A percentile compares a stretch with the other conserved stretches of the same genome.
Conservation (phyloP, 2,329 filamentous ascomycete genomes). For the Tetracladium maxilliforme region DNA sequence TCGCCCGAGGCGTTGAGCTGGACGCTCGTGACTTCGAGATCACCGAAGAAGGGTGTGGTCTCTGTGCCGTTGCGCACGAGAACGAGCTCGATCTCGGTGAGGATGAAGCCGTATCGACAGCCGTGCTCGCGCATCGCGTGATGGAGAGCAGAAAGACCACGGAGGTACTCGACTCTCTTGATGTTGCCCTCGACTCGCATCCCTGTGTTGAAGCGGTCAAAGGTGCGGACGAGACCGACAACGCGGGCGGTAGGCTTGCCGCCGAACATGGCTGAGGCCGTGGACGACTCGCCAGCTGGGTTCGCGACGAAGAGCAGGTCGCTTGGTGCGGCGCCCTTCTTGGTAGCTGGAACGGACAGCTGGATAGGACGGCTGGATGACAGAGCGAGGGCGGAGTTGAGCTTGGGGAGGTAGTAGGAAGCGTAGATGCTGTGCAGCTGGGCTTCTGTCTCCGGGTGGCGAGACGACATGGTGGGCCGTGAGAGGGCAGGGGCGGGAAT, state of each 20-base stretch:
- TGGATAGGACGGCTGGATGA: too few relatives aligned
- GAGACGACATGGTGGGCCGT: constrained; percentile 39
- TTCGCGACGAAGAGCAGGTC: constrained; percentile 54
- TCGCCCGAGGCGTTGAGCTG: constrained; percentile 30
- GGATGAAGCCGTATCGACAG: constrained; percentile 89
- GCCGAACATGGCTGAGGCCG: too few relatives aligned
- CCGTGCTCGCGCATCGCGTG: constrained; percentile 86
- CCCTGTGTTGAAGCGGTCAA: constrained; percentile 87
- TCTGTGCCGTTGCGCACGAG: constrained; percentile 69
- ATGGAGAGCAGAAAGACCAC: constrained; percentile 74
- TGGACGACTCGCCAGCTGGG: constrained; percentile 35
- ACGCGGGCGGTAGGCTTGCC: constrained; percentile 51
- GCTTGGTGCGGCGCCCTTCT: constrained; percentile 18
- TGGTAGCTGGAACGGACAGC: constrained; percentile 25
- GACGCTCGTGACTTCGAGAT: constrained; percentile 57
- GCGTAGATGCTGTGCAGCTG: constrained; percentile 64
- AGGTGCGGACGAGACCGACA: constrained; percentile 79
- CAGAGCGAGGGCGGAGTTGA: constrained; percentile 71
- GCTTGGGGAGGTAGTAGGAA: constrained; percentile 68
- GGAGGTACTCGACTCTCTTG: constrained; percentile 79
- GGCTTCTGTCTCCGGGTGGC: constrained; percentile 65
- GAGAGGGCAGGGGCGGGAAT: constrained; percentile 47
- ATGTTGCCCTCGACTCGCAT: constrained; percentile 79
- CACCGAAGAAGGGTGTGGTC: constrained; percentile 71
- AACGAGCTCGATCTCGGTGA: constrained; percentile 90